Evolutionary conservation across 768 basidiomycete species (phyloP).

Genomic region (Leccinellum rugosiceps): DNA sequence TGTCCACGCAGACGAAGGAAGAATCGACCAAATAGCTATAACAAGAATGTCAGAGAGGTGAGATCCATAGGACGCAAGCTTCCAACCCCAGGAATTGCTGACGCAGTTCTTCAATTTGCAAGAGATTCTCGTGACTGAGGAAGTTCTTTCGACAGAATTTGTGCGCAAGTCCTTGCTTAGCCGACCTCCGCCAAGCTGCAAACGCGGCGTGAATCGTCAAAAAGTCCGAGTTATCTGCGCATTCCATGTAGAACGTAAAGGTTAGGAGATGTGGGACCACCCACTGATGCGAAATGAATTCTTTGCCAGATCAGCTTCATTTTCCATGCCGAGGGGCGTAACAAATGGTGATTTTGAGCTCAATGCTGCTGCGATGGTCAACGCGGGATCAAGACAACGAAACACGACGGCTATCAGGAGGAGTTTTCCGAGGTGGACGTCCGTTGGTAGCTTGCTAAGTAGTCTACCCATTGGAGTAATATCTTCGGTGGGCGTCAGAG

Average conservation of each 20-base stretch:
- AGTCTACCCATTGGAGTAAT: conserved; percentile 93
- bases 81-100: conserved; percentile 79
- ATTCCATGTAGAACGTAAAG: background rate
- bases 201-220: conserved; percentile 91
- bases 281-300: conserved; percentile 70
- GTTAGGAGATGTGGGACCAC: conserved; percentile 19
- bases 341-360: conserved; percentile 94
- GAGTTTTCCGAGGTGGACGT: conserved; percentile 95
- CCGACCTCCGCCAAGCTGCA: conserved; percentile 75
- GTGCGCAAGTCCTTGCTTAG: conserved; percentile 56
- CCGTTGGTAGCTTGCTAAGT: conserved; percentile 88
- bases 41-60: background rate
- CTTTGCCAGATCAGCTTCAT: conserved; percentile 84
- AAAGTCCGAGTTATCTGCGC: conserved; percentile 89
- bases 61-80: conserved; percentile 1
- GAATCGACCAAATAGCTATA: conserved; percentile 85
- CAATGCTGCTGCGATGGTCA: conserved; percentile 91
- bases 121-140: conserved; percentile 87
- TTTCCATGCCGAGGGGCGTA: conserved; percentile 82
- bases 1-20: conserved; percentile 71
- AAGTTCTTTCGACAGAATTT: conserved; percentile 81
- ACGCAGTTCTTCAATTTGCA: conserved; percentile 94
- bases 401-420: conserved; percentile 81
- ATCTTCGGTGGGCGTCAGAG: conserved; percentile 80
- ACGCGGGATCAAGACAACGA: conserved; percentile 90